phyloP scores from a whole-genome alignment of 805 yeast species.

The Candida andamanensis region DNA sequence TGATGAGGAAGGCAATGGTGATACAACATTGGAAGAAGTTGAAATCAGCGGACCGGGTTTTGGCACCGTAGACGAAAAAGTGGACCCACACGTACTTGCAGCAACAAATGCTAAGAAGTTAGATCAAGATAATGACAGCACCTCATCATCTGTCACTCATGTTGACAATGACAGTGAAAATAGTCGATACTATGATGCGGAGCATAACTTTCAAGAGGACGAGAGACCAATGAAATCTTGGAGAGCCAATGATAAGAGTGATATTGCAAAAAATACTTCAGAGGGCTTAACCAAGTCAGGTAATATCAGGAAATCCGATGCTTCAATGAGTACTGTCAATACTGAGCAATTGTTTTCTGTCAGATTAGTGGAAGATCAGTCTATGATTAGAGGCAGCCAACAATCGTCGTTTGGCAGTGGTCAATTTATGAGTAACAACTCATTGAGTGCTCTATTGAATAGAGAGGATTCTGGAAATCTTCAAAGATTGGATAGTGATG shows the following conservation, averaged over 20 bases:
- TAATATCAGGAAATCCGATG: slow-evolving; percentile 63
- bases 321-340: slow-evolving; percentile 77
- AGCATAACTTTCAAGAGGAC: slow-evolving; percentile 13
- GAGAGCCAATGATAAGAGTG: slow-evolving; percentile 37
- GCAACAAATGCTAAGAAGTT: slow-evolving; percentile 9
- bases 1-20: slow-evolving; percentile 13
- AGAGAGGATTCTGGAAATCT: slow-evolving; percentile 32
- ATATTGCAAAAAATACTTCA: slow-evolving; percentile 13
- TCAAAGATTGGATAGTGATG: slow-evolving; percentile 42
- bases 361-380: slow-evolving; percentile 59
- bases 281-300: slow-evolving; percentile 22
- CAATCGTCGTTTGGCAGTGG: slow-evolving; percentile 25
- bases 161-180: slow-evolving; percentile 32
- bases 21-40: slow-evolving; percentile 13
- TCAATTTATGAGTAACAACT: slow-evolving; percentile 19
- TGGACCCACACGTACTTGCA: slow-evolving; percentile 11
- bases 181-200: slow-evolving; percentile 27
- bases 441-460: slow-evolving; percentile 19
- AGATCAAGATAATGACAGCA: slow-evolving; percentile 14
- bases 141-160: slow-evolving; percentile 50
- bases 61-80: slow-evolving; percentile 21
- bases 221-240: slow-evolving; percentile 38
- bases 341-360: slow-evolving; percentile 81
- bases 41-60: slow-evolving; percentile 32
- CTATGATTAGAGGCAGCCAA: slow-evolving; percentile 25